Base-by-base conservation (phyloP, 225 moss, liverwort and hornwort species). In the Bryoerythrophyllum caledonicum region DNA sequence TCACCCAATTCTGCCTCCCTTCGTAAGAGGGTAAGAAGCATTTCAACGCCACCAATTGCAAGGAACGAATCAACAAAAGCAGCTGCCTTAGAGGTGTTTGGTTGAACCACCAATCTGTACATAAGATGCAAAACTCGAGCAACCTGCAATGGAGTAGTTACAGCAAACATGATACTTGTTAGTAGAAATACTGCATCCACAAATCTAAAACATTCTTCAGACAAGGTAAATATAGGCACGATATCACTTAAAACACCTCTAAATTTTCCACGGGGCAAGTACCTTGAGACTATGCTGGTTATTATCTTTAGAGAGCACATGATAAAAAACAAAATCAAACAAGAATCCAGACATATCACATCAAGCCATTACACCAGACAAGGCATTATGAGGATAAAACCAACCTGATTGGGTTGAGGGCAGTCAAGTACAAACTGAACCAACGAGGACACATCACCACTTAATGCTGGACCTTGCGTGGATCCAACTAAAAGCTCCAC, bases 361-460 rank as follows among this genome's bases (percentile, higher is more conserved):
- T 44, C 23, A 75, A 35, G 25, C 24, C 34, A n/a, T n/a, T n/a
- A n/a, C n/a, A n/a, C n/a, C n/a, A n/a, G n/a, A n/a, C n/a, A n/a
- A 46, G 56, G 37, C 25, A n/a, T 25, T 54, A 48, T 23, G 24
- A 71, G 59, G 32, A 78, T 43, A 65, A 35, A 64, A 27, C 41
- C 25, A 83, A 86, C 95, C 95, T 95, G 95, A 60, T 95, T 95
- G 34, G 92, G 92, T 77, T 95, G 95, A 54, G 89, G 92, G 72
- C 95, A 95, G 84, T 92, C 95, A 51, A 95, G 88, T 61, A 92
- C 88, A 83, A 92, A 95, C 76, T 95, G 95, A 80, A 92, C 88
- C 61, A 95, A 78, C 58, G 91, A 92, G 76, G 86, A 89, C 24
- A 95, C 92, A 77, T 95, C 92, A 74, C 83, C 77, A 51, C 85